Evolutionary conservation across 2,329 filamentous ascomycete species (phyloP), one percentile per base, ranked within the genome.

Genomic region (Gnomoniopsis sp.): DNA sequence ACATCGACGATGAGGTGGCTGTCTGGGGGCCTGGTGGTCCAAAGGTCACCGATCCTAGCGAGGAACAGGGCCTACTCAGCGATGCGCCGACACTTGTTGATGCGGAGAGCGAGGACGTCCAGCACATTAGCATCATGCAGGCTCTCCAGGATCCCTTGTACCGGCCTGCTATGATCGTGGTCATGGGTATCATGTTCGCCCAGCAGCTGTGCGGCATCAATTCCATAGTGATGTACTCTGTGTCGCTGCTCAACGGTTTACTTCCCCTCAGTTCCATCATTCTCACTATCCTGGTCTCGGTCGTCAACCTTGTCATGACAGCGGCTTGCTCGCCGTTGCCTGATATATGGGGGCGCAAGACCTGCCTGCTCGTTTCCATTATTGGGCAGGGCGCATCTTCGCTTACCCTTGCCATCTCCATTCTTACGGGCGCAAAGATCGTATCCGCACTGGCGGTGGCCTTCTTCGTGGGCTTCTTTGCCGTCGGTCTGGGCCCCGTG

Each of bases 171-270:
- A 87, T 96, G 55, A 80, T 95, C 60, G 91, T 93, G 4, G 90
- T 96, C 3, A 83, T 96, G 14, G 92, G 91, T 1, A 88, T 96
- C 65, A 97, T 98, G 93, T 81, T 93, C 59, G 88, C 90, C 1
- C 95, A 98, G 71, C 95, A 99, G 72, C 80, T 97, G 41, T 93
- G 90, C 59, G 93, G 91, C 49, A 93, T 98, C 76, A 98, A 99
- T 81, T 93, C 89, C 59, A 93, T 98, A 69, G 89, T 98, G 74
- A 97, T 99, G 93, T 99, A 99, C 74, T 96, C 93, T 2, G 95
- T 98, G 6, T 92, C 90, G 0, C 85, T 99, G 1, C 83, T 99
- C 15, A 86, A 89, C 34, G 86, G 87, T 63, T 82, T 98, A 1
- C 83, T 99, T 0, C 89, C 91, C 3, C 85, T 91, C 49, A 91